Conservation (phyloP, 352 stramenopile genomes). For the Pythium aristosporum region DNA sequence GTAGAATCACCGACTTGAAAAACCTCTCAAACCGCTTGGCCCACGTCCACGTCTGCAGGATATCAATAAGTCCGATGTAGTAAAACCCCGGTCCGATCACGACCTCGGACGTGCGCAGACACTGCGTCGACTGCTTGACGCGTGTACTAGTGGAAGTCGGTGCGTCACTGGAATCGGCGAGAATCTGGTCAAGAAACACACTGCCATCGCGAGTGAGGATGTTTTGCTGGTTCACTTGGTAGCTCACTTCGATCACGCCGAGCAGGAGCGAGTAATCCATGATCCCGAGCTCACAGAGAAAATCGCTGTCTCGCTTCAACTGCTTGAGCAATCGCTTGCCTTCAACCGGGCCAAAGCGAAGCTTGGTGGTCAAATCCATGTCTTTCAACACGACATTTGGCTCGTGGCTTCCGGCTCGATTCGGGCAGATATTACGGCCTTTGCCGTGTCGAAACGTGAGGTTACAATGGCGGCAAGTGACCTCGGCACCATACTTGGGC, state of each 20-base stretch:
- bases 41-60: slow-evolving; percentile 79
- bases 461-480: slow-evolving; percentile 70
- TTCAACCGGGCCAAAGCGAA: slow-evolving; percentile 50
- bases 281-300: slow-evolving; percentile 65
- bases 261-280: slow-evolving; percentile 88
- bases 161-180: slow-evolving; percentile 6
- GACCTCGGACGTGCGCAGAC: slow-evolving; percentile 66
- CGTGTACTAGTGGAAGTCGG: neutral
- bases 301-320: slow-evolving; percentile 69
- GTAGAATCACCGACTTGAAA: slow-evolving; percentile 61
- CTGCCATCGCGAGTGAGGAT: slow-evolving; percentile 62
- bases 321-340: slow-evolving; percentile 51
- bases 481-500: slow-evolving; percentile 47
- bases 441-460: slow-evolving; percentile 58
- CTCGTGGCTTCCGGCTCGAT: slow-evolving; percentile 57
- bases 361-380: slow-evolving; percentile 78
- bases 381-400: slow-evolving; percentile 80
- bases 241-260: slow-evolving; percentile 76
- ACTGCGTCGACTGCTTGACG: slow-evolving; percentile 62
- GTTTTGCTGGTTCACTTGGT: slow-evolving; percentile 67
- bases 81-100: slow-evolving; percentile 83
- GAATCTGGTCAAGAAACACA: slow-evolving; percentile 43
- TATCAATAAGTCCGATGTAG: slow-evolving; percentile 88
- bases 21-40: slow-evolving; percentile 76
- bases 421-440: slow-evolving; percentile 57